These are phyloP conservation scores for Candida sp. DNA, from an alignment of 1,139 yeast species.

Conservation along the genomic window DNA sequence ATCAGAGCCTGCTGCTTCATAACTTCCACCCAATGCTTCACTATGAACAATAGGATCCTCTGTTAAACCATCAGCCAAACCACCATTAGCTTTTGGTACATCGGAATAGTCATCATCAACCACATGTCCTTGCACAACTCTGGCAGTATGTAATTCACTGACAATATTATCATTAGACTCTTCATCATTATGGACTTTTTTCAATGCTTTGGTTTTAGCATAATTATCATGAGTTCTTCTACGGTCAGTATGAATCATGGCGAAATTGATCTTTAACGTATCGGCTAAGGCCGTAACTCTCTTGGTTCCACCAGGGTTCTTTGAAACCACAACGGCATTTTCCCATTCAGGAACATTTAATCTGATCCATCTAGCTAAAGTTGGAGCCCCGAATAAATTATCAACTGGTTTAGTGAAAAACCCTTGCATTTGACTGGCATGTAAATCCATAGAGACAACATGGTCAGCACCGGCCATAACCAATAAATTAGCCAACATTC, in stretches of 20 bases:
- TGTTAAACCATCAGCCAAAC: no score
- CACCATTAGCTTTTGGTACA: conserved; percentile 11
- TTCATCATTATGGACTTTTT: conserved; percentile 36
- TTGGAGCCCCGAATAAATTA: conserved; percentile 94
- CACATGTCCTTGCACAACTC: conserved; percentile 96
- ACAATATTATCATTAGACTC: conserved; percentile 69
- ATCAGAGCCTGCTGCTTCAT: conserved; percentile 68
- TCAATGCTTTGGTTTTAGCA: conserved; percentile 35
- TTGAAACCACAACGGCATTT: conserved; percentile 84
- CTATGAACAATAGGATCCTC: conserved; percentile 13
- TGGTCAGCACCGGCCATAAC: conserved; percentile 99
- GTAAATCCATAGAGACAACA: conserved; percentile 96
- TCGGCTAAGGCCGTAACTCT: conserved; percentile 98
- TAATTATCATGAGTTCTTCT: conserved; percentile 81
- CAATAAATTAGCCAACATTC: conserved; percentile 93
- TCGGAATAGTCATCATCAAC: conserved; percentile 70
- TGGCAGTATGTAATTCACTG: conserved; percentile 90
- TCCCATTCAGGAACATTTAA: conserved; percentile 83
- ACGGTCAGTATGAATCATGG: conserved; percentile 98
- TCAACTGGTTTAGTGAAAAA: conserved; percentile 97
- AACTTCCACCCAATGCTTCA: conserved; percentile 79
- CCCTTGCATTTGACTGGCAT: conserved; percentile 99
- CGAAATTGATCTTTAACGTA: conserved; percentile 90
- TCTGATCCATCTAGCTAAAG: conserved; percentile 94
- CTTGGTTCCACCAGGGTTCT: conserved; percentile 98